Evolutionary conservation across 2,329 filamentous ascomycete species (phyloP), one percentile per base, ranked within the genome.

Genomic region (Chalaropsis ovoidea): DNA sequence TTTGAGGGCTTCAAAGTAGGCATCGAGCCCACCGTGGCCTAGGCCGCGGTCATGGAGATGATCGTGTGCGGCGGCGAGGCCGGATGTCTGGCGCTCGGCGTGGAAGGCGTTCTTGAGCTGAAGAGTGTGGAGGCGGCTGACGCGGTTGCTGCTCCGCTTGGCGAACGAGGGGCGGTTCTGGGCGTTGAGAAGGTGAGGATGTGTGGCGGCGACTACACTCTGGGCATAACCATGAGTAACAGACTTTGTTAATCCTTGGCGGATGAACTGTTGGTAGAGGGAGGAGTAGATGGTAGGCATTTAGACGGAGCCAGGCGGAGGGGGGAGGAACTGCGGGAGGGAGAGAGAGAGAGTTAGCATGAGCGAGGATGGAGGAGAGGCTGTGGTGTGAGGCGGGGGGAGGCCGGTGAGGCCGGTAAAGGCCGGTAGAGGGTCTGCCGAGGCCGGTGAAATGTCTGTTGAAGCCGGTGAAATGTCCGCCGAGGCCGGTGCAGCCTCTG

Each of bases 161-260:
- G 79, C 81, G 72, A 85, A 86, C 72, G 82, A 82, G 69, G 82
- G 82, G 71, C 83, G 81, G 75, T 83, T 85, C 75, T 85, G 90
- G 74, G 79, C 86, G 82, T 86, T 90, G 83, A 81, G 84, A 82
- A 79, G 88, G 86, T 82, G 81, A 66, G 83, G 83, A 69, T 96
- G 91, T 70, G 90, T 90, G 72, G 91, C 93, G 74, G 94, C 94
- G 78, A 99, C 91, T 78, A 97, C 88, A 69, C 92, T 96, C 77
- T 97, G 93, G 72, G 92, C 92, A 83, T 96, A 97, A 78, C 93
- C 93, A 84, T 97, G 90, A 76, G 90, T 93, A 77, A 97, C 88
- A 74, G 92, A 91, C 81, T 97, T 97, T 73, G 76, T 74, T 79
- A 96, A 88, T 87, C 90, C 92, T 83, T 93, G 89, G 82, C 94